These are phyloP conservation scores for Tephrocybe sp. DNA, from an alignment of 768 basidiomycete species.

Conservation along the genomic window DNA sequence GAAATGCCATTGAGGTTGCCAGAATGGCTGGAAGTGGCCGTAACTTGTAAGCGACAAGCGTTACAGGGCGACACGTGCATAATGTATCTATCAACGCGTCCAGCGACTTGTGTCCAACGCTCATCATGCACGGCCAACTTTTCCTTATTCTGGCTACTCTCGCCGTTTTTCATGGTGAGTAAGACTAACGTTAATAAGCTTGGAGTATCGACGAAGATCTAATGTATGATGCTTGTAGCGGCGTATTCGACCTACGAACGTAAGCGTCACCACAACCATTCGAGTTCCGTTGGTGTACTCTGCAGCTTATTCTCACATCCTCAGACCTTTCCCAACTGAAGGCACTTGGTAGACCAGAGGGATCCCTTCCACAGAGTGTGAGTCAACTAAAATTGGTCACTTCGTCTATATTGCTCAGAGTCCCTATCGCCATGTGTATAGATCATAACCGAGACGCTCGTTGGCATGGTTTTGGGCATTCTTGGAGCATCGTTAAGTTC, in stretches of 20 bases:
- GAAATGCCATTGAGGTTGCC: constrained; percentile 62
- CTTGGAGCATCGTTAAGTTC: constrained; percentile 73
- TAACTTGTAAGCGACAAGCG: constrained; percentile 14
- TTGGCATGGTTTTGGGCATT: constrained; percentile 66
- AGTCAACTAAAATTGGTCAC: no score
- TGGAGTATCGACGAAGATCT: constrained; percentile 3
- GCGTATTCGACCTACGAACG: constrained; percentile 83
- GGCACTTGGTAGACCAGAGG: constrained; percentile 71
- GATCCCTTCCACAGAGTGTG: constrained; percentile 64
- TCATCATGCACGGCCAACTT: constrained; percentile 45
- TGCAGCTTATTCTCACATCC: constrained; percentile 3
- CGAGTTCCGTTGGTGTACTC: neutral
- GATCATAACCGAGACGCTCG: constrained; percentile 67
- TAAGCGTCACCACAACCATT: constrained; percentile 30
- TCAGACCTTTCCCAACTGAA: constrained; percentile 77
- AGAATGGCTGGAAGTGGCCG: constrained; percentile 2
- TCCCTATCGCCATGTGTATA: constrained; percentile 25
- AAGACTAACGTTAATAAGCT: constrained; percentile 2
- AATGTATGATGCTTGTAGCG: constrained; percentile 40
- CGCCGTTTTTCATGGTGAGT: constrained; percentile 55
- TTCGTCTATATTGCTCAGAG: no score
- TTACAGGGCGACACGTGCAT: constrained; percentile 17
- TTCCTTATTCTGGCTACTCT: constrained; percentile 47
- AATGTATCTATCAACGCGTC: constrained; percentile 12
- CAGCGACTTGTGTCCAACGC: constrained; percentile 10